Base-by-base conservation (phyloP, 345 rosid species). In the Bruguiera gymnorhiza region DNA sequence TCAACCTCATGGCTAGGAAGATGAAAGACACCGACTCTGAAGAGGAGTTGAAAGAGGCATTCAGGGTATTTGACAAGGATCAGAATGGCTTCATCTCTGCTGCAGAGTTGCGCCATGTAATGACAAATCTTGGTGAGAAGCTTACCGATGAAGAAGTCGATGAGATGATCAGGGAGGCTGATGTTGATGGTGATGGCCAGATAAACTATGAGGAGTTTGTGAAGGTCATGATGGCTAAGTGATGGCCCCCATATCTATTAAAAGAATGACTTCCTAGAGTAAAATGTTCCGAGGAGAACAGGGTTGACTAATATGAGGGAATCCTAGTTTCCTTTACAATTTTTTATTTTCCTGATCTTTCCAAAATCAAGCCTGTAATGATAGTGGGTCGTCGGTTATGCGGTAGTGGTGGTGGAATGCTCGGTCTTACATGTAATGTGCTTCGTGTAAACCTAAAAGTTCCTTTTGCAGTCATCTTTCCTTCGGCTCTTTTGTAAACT, bases 181-280 rank as follows among this genome's bases (percentile, higher is more conserved):
- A 84, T 73, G 86, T 82, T 52, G 88, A 84, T 59, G 88, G 88
- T 0, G 88, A 84, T 76, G 88, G 88, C 19, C 88, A 82, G 84
- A 84, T 84, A 60, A 84, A 82, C 73, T 84, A 82, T 60, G 86
- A 84, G 30, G 88, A 84, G 19, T 84, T 84, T 70, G 88, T 84
- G 26, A 84, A 84, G 72, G 81, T 84, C 65, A 84, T 84, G 88
- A 84, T 84, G 88, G 86, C 88, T 63, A 82, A 84, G 83, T 84
- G 80, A 82, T 18, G 11, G 9, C 1, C 50, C 31, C 2, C 59
- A 8, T 54, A 48, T 52, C 20, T 55, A 55, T 23, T 29, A 23
- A 55, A 55, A 55, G 15, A 43, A 43, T 43, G 16, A 43, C 50
- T 43, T 21, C 27, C 27, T 55, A 55, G 59, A 55, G 27, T n/a